Base-by-base conservation (phyloP, 1,284 basidiomycete genomes). In the Leccinum subfulvum region DNA sequence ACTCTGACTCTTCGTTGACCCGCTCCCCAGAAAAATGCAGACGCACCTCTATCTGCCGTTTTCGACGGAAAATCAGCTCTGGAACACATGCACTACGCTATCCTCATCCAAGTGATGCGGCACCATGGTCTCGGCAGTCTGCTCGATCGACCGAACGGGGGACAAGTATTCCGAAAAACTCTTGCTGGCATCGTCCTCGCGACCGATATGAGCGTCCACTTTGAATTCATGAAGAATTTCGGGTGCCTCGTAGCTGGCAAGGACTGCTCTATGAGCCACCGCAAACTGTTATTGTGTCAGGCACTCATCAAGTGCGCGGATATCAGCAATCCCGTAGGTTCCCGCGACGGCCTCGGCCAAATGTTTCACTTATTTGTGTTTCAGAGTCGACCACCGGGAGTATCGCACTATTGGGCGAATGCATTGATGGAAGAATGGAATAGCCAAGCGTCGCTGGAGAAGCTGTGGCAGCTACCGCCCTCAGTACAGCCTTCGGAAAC, bases 271-370 rank as follows among this genome's bases (percentile, higher is more conserved):
- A 61, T 81, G 35, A 74, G 76, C 62, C 77, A 80, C 62, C 82
- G 87, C 63, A 84, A 90, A 65, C 79, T 92, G 26, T 77, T 96
- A 61, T 76, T 95, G n/a, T 95, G 92, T 72, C 93, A 97, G 70
- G 91, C 91, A 4, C 80, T 98, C 58, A 90, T 98, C 76, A 98
- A 98, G 77, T 97, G 95, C 71, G 94, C 94, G 11, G 95, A 98
- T 78, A 98, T 98, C 72, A 95, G 92, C 73, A 98, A 98, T 75
- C 95, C 95, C 11, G 94, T 97, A 75, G 66, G 91, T 83, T 55
- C 58, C 60, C 51, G 54, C 53, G 49, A 55, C 54, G 13, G 64
- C 30, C 2, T 57, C 57, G 37, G 55, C 7, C 59, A 65, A 59
- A 21, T n/a, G 11, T 53, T 62, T 62, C 21, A 64, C 60, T 71